Base-by-base conservation (phyloP, 208 protist species). In the Acanthamoeba divionensis region DNA sequence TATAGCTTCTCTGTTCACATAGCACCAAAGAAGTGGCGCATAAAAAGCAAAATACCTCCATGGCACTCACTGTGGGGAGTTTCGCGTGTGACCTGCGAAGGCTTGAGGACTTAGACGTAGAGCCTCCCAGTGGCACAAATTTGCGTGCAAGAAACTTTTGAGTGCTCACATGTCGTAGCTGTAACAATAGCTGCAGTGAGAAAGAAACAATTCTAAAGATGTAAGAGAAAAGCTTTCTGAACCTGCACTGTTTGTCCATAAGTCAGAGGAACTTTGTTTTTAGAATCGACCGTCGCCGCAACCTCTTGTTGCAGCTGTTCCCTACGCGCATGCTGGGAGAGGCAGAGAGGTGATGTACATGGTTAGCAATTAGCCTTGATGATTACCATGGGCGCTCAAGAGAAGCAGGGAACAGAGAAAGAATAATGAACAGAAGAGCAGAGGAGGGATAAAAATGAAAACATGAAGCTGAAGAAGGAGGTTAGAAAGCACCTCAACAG, bases 201-300 rank as follows among this genome's bases (percentile, higher is more conserved):
- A 0, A 21, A 1, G 7, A 0, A 21, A 67, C 0, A 21, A 10
- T 44, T 67, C 9, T 8, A 67, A 0, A 21, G 24, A 67, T 15
- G 62, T 8, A 8, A 44, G 24, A 33, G 4, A 65, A 24, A 12
- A 18, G 57, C 57, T 9, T 24, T 29, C 12, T n/a, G 10, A 33
- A 67, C 26, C 77, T 87, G 77, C 5, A 87, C 54, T 21, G 77
- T 87, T 67, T 87, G 77, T 2, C 77, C 77, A 41, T 87, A 87
- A n/a, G 77, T 67, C 12, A 87, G 77, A n/a, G 55, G 54, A 12
- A 57, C 65, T 29, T 65, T 26, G 29, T 85, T 87, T 24, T 67
- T 87, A 57, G 55, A 62, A 24, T 87, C 52, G n/a, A 60, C 54
- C 12, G 41, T 65, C 31, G 36, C 54, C 31, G 77, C 77, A 5